Percentiles rank a stretch among this genome's conserved stretches.
Evolutionary conservation across 768 basidiomycete genomes (phyloP).

Genomic region (Dentipellis sp.): DNA sequence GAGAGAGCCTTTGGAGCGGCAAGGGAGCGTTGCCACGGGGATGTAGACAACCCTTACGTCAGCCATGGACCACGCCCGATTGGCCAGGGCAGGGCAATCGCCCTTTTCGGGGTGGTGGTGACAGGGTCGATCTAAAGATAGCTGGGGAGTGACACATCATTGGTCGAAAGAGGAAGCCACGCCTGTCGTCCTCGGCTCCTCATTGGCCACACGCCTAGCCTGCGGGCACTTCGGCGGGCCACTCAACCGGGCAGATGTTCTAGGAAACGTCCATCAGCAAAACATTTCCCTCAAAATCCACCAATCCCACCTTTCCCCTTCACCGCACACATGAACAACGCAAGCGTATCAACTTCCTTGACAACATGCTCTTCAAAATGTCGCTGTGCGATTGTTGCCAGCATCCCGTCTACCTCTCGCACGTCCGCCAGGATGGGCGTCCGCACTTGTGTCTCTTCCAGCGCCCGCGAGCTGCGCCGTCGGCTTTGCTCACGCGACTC

Average conservation of each 20-base stretch:
- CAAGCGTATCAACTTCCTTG: slow-evolving; percentile 76
- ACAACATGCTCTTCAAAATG: slow-evolving; percentile 62
- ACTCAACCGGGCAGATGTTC: not conserved
- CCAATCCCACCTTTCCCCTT: slow-evolving; percentile 32
- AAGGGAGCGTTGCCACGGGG: not conserved
- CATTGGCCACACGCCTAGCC: too few relatives aligned
- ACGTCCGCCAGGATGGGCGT: slow-evolving; percentile 65
- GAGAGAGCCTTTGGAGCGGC: not conserved
- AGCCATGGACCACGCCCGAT: too few relatives aligned
- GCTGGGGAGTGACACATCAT: too few relatives aligned
- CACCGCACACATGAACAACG: slow-evolving; percentile 70
- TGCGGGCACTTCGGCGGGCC: not conserved
- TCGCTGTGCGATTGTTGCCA: slow-evolving; percentile 62
- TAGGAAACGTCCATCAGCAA: slow-evolving; percentile 2
- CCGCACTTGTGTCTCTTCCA: slow-evolving; percentile 48
- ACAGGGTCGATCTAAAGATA: too few relatives aligned
- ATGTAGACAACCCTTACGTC: too few relatives aligned
- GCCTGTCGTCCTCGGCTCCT: too few relatives aligned
- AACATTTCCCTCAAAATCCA: slow-evolving; percentile 7
- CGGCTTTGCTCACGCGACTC: slow-evolving; percentile 53
- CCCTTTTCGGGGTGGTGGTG: too few relatives aligned
- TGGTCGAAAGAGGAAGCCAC: too few relatives aligned
- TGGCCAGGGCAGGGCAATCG: too few relatives aligned
- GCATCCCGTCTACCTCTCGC: slow-evolving; percentile 52
- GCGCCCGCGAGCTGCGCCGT: slow-evolving; percentile 63